Evolutionary conservation across 2,329 filamentous ascomycete genomes (phyloP), one percentile per base, ranked within the genome.

Genomic region (Verticillium klebahnii): DNA sequence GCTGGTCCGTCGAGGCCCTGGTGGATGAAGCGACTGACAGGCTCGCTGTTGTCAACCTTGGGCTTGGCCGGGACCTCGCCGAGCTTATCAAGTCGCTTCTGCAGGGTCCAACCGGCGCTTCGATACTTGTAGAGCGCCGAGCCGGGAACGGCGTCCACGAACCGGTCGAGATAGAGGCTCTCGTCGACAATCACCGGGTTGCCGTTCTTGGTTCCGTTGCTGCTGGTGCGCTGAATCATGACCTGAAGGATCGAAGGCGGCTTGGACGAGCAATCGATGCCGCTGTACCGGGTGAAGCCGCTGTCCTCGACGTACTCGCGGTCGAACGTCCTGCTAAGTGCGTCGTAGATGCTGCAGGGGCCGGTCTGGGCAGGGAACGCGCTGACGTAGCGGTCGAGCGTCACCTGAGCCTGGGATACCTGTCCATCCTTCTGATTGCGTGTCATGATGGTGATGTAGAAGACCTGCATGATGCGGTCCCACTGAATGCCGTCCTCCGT

Each of bases 181-280:
- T 95, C 89, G 5, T 89, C 88, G n/a, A 99, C 86, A 23, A 86
- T 82, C 14, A 99, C 85, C 12, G 91, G 86, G 64, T 93, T 88
- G 60, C 86, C 87, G 32, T 93, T 92, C 71, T 96, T 96, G 54
- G 82, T 82, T 7, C 84, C 82, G 66, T 92, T 88, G 58, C 87
- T 92, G 63, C 89, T 88, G 4, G 91, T 89, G 5, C 95, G 88
- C 71, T 96, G 92, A 36, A 99, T 91, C 66, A 93, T 90, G 55
- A 99, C 87, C 69, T 97, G 93, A 19, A 98, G 79, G 36, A 99
- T 85, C 0, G 93, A 93, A 0, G 95, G 93, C 12, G 93, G 79
- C 64, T 85, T 85, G 45, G n/a, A 9, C 19, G 45, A 50, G 45
- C 45, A 50, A 4, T 50, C 45, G 65, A 96, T 91, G 1, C 90